Conservation (phyloP, 73 alveolate species). For the Paramecium caudatum region DNA sequence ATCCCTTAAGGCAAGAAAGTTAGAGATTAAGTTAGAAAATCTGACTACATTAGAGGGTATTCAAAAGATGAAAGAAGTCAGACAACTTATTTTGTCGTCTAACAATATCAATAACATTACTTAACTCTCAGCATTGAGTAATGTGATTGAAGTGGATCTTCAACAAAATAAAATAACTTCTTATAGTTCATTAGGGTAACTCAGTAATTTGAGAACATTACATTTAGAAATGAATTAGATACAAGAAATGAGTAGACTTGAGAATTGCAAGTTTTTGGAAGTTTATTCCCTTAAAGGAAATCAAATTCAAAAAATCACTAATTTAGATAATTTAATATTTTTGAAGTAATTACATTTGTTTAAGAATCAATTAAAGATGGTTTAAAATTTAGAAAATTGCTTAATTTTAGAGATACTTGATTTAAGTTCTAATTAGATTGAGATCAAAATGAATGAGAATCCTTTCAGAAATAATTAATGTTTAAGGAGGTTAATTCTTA, state of each 20-base stretch:
- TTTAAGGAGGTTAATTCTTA: slow-evolving; percentile 25
- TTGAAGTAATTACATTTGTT: neutral
- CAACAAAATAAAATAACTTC: neutral
- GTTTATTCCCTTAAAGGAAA: slow-evolving; percentile 38
- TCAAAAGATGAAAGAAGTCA: neutral
- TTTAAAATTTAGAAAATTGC: neutral
- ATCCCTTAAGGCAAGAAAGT: neutral
- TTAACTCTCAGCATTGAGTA: neutral
- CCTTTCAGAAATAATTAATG: slow-evolving; percentile 10
- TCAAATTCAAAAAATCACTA: neutral
- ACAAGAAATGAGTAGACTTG: neutral
- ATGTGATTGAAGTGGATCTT: slow-evolving; percentile 21
- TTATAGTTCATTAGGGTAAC: slow-evolving; percentile 21
- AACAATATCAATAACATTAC: neutral
- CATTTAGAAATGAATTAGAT: slow-evolving; percentile 54
- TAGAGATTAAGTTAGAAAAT: slow-evolving; percentile 50
- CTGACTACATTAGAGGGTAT: slow-evolving; percentile 18
- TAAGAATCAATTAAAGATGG: slow-evolving; percentile 26
- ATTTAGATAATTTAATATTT: slow-evolving; percentile 36
- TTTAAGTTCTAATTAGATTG: slow-evolving; percentile 42
- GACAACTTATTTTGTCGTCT: neutral
- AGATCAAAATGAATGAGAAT: neutral
- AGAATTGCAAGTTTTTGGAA: neutral
- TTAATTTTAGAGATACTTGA: neutral
- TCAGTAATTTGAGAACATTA: slow-evolving; percentile 38